Conservation (phyloP, 805 yeast species). For the Cyberlindnera galapagoensis region DNA sequence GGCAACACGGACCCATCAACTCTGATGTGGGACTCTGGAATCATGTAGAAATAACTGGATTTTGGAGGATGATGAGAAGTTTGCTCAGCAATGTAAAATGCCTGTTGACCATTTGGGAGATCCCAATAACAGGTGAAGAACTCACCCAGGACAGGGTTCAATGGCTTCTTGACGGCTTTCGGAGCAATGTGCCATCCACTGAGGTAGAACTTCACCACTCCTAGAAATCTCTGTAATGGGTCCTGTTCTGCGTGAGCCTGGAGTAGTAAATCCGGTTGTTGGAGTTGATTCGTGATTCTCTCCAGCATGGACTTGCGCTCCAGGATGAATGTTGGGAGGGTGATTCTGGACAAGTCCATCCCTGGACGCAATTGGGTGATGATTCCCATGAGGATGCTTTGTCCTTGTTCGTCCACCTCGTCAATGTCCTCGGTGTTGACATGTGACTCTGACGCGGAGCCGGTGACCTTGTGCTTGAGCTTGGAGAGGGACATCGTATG, state of each 20-base stretch:
- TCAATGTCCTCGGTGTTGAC: slow-evolving; percentile 67
- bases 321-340: slow-evolving; percentile 89
- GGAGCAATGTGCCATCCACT: slow-evolving; percentile 98
- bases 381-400: slow-evolving; percentile 77
- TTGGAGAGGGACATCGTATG: slow-evolving; percentile 17
- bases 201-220: slow-evolving; percentile 82
- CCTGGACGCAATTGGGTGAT: slow-evolving; percentile 92
- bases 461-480: slow-evolving; percentile 9
- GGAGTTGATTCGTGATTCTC: slow-evolving; percentile 82
- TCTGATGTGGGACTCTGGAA: slow-evolving; percentile 74
- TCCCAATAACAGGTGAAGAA: slow-evolving; percentile 92
- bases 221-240: slow-evolving; percentile 61
- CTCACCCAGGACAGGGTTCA: slow-evolving; percentile 93
- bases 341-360: slow-evolving; percentile 80
- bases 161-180: slow-evolving; percentile 94
- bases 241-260: slow-evolving; percentile 58
- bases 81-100: slow-evolving; percentile 88
- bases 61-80: slow-evolving; percentile 99
- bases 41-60: slow-evolving; percentile 82
- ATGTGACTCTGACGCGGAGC: slow-evolving; percentile 2
- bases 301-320: slow-evolving; percentile 96
- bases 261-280: slow-evolving; percentile 69
- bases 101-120: slow-evolving; percentile 59
- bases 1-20: slow-evolving; percentile 90
- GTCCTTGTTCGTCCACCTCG: slow-evolving; percentile 87